Evolutionary conservation across 768 basidiomycete genomes (phyloP).

Genomic region (Pleurotus pulmonarius): DNA sequence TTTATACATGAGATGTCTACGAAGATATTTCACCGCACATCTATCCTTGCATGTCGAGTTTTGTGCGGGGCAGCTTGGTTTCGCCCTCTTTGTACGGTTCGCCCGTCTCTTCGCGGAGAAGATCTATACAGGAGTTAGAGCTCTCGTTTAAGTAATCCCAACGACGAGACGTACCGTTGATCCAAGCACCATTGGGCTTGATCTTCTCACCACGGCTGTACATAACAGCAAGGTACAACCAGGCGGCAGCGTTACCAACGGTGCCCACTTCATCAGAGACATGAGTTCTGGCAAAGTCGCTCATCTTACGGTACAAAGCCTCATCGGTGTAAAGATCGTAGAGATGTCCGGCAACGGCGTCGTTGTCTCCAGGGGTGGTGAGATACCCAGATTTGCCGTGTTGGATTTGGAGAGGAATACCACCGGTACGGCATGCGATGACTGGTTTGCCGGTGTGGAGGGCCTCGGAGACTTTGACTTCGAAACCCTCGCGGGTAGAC

Average conservation of each 20-base stretch:
- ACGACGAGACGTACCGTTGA: constrained; percentile 45
- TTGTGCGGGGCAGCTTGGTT: constrained; percentile 65
- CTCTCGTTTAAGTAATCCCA: background rate
- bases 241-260: constrained; percentile 70
- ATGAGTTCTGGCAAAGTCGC: constrained; percentile 66
- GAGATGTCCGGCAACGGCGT: constrained; percentile 70
- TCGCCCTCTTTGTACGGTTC: constrained; percentile 66
- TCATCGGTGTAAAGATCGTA: constrained; percentile 77
- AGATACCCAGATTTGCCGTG: constrained; percentile 88
- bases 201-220: constrained; percentile 73
- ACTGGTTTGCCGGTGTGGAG: constrained; percentile 87
- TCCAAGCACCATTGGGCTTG: constrained; percentile 78
- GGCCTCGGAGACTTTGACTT: constrained; percentile 96
- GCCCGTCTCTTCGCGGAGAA: constrained; percentile 71
- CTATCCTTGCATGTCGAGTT: constrained; percentile 55
- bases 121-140: constrained; percentile 21
- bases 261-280: constrained; percentile 84
- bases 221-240: constrained; percentile 73
- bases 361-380: constrained; percentile 73
- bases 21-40: constrained; percentile 1
- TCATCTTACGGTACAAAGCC: constrained; percentile 58
- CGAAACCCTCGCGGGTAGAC: constrained; percentile 92
- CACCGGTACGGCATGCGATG: constrained; percentile 82
- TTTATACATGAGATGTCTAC: background rate
- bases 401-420: constrained; percentile 89